Evolutionary conservation across 139 green algal genomes (phyloP), one percentile per base, ranked within the genome.

Genomic region (Tetraselmis chui): DNA sequence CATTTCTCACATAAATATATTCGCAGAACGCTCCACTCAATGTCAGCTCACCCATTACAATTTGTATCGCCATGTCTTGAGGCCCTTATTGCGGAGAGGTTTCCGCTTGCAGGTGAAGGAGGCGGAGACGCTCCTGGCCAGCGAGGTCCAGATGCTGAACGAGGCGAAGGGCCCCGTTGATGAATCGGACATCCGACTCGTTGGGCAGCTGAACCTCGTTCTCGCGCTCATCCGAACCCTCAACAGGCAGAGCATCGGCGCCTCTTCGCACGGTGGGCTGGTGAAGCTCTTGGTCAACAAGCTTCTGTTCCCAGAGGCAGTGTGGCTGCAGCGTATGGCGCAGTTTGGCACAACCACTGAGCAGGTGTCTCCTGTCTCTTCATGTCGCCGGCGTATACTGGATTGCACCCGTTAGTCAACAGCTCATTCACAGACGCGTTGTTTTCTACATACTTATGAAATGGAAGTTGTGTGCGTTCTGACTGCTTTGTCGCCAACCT

Each of bases 381-480:
- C 26, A 24, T 28, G 23, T n/a, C 5, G 27, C n/a, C 25, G 28
- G 0, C 29, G 0, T 28, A 2, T 27, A 1, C 29, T 83, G 32
- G 85, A 91, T 84, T 84, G 74, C 91, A 87, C 77, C 82, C 91
- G 2, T 92, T 94, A 79, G 88, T 88, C 0, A 88, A 90, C 74
- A 82, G 82, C 0, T 28, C 27, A 0, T 82, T 86, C 26, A 79
- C 85, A 30, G 32, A 75, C 24, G 11, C 75, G 31, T 18, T 1
- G 67, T 28, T 5, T 1, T 80, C 1, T 76, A 82, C 22, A n/a
- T n/a, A n/a, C n/a, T n/a, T n/a, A n/a, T n/a, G n/a, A n/a, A n/a
- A n/a, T n/a, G n/a, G n/a, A n/a, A n/a, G n/a, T n/a, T n/a, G n/a
- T n/a, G n/a, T n/a, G n/a, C n/a, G n/a, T n/a, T n/a, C n/a, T n/a